Percentiles rank a stretch among this genome's conserved stretches.
Conservation (phyloP, 192 early-diverging fungal genomes). For the Rhizophlyctis rosea region DNA sequence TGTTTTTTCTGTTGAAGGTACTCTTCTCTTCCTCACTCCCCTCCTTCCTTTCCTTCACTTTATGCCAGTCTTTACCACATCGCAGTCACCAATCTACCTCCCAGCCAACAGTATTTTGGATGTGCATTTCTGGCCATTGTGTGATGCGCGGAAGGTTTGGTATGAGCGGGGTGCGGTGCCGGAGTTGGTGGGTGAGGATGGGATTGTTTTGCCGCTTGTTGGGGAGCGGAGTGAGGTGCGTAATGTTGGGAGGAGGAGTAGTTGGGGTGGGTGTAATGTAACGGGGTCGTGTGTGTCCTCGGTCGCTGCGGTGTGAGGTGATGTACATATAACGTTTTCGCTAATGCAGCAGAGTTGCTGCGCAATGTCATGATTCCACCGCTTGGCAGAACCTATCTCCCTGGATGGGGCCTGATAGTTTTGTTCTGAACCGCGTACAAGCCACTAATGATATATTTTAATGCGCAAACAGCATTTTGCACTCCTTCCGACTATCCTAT, state of each 20-base stretch:
- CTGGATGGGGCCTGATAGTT: no score
- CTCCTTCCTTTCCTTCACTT: neutral
- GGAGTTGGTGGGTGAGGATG: slow-evolving; percentile 8
- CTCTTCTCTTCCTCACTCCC: no score
- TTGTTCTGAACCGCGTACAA: no score
- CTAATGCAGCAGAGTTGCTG: no score
- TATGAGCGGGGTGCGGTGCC: slow-evolving; percentile 86
- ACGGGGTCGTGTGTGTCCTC: no score
- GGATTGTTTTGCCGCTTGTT: slow-evolving; percentile 26
- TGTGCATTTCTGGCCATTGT: slow-evolving; percentile 82
- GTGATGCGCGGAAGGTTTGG: slow-evolving; percentile 84
- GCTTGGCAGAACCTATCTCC: no score
- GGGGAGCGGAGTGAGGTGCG: slow-evolving; percentile 53
- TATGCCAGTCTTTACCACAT: neutral
- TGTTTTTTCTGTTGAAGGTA: slow-evolving; percentile 88
- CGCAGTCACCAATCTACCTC: slow-evolving; percentile 70
- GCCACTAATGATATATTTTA: no score
- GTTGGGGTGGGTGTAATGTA: slow-evolving; percentile 79
- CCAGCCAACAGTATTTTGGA: slow-evolving; percentile 53
- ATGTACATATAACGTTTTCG: no score
- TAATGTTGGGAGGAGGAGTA: slow-evolving; percentile 67
- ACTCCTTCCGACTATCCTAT: no score
- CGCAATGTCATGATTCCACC: no score
- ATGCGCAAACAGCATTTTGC: no score
- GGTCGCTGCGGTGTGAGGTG: no score